Base-by-base conservation (phyloP, 108 stramenopile genomes). In the Phaeodactylum tricornutum region DNA sequence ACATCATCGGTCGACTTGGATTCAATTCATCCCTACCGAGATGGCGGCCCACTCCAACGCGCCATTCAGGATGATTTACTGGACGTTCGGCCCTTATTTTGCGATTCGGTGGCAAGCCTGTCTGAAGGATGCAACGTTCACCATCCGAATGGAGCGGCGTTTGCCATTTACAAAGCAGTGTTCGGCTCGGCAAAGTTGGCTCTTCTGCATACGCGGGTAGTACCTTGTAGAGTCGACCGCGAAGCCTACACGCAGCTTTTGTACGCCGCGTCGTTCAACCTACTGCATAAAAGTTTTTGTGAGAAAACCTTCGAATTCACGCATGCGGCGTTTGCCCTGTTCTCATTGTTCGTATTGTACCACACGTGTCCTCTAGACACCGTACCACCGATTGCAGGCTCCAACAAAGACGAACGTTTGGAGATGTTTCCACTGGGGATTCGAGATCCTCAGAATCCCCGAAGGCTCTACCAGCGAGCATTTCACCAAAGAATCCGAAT, bases 191-290 rank as follows among this genome's bases (percentile, higher is more conserved):
- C 62, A 34, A 62, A 57, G 43, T 48, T 62, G 12, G 62, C 58
- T 1, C 4, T 64, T 17, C 24, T 71, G 4, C 69, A 71, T 60
- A 43, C 59, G n/a, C 44, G 56, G 3, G 7, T 58, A 25, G 48
- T 54, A 15, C 60, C 66, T n/a, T 40, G 43, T n/a, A 32, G 50
- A 47, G 66, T 65, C 45, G 66, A 66, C 31, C 29, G 30, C 47
- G 65, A 53, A 38, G 62, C 57, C 1, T 72, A 64, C 44, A 19
- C 61, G 5, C 71, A 72, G 50, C 29, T 72, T 21, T 52, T 67
- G 25, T 67, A 63, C 48, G 62, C 66, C 1, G 42, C 65, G 4
- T 62, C 55, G 32, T 53, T 72, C 3, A 22, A 47, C 15, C 43
- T 62, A 7, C 55, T 72, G 28, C 26, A 38, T 26, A 20, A 43